A percentile compares a stretch with the other conserved stretches of the same genome.
phyloP scores from a whole-genome alignment of 352 stramenopile genomes.

The Pythium rishiriense region DNA sequence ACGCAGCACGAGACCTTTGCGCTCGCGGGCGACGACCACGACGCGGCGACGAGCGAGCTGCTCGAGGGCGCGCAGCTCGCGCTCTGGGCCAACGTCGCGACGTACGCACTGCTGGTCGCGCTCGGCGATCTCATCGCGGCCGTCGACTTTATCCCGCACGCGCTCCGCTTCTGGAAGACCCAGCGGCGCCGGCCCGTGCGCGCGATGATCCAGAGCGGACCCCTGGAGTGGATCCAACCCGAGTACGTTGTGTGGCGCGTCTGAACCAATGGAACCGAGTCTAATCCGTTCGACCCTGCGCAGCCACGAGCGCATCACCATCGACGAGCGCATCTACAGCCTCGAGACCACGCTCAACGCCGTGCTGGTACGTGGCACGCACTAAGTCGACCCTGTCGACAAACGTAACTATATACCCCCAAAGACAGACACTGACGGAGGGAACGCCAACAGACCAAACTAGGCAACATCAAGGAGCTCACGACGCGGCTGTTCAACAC shows the following conservation, averaged over 20 bases:
- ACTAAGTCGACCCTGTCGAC: neutral
- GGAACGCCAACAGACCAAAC: slow-evolving; percentile 48
- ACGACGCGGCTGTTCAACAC: slow-evolving; percentile 30
- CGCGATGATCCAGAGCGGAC: slow-evolving; percentile 50
- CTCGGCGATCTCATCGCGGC: slow-evolving; percentile 59
- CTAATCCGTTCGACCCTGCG: neutral
- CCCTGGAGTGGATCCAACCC: slow-evolving; percentile 63
- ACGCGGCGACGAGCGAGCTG: slow-evolving; percentile 6
- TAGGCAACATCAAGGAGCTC: slow-evolving; percentile 72
- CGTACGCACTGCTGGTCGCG: slow-evolving; percentile 57
- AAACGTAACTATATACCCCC: no score
- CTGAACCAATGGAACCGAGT: neutral
- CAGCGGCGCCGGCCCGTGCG: slow-evolving; percentile 46
- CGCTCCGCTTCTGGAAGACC: slow-evolving; percentile 70
- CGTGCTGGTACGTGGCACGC: slow-evolving; percentile 43
- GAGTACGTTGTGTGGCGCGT: slow-evolving; percentile 26
- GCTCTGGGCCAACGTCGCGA: slow-evolving; percentile 65
- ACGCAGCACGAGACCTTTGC: slow-evolving; percentile 22
- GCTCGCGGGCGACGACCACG: slow-evolving; percentile 1
- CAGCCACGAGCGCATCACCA: slow-evolving; percentile 52
- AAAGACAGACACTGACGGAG: neutral
- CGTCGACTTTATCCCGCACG: slow-evolving; percentile 71
- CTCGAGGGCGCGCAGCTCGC: slow-evolving; percentile 41
- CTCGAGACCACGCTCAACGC: slow-evolving; percentile 68
- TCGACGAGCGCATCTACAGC: slow-evolving; percentile 60